A percentile compares a stretch with the other conserved stretches of the same genome.
These are phyloP conservation scores for Mastigamoeba balamuthi DNA, from an alignment of 78 protist species.

Conservation along the genomic window DNA sequence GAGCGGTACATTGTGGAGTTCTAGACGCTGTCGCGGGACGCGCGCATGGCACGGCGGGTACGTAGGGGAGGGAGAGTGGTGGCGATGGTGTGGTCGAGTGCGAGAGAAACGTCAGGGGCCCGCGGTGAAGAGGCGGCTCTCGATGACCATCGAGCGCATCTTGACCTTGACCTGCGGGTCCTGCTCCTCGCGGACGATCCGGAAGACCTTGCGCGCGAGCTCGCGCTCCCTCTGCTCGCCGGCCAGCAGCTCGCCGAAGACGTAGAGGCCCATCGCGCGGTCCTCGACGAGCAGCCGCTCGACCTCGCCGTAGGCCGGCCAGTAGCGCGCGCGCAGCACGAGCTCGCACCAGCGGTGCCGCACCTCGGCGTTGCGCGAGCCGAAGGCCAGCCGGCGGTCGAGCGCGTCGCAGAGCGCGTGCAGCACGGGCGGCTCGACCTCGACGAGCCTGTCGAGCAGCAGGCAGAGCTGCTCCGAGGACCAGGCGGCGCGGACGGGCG, in stretches of 20 bases:
- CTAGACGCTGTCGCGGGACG: too few relatives aligned
- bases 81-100: too few relatives aligned
- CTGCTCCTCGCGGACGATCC: too few relatives aligned
- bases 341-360: neutral
- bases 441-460: neutral
- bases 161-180: too few relatives aligned
- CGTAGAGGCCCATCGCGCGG: neutral
- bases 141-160: too few relatives aligned
- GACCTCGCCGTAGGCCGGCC: neutral
- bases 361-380: neutral
- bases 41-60: too few relatives aligned
- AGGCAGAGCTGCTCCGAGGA: neutral
- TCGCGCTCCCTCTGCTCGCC: neutral
- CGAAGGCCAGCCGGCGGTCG: neutral
- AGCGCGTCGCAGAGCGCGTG: neutral
- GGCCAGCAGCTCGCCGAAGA: neutral
- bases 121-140: too few relatives aligned
- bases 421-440: neutral
- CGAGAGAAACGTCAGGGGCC: too few relatives aligned
- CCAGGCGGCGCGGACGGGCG: neutral
- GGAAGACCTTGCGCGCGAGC: too few relatives aligned
- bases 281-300: neutral
- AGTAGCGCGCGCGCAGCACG: neutral
- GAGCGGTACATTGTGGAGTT: too few relatives aligned
- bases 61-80: too few relatives aligned